These are phyloP conservation scores for Barnettozyma hawaiiensis DNA, from an alignment of 1,139 yeast genomes.

Conservation along the genomic window DNA sequence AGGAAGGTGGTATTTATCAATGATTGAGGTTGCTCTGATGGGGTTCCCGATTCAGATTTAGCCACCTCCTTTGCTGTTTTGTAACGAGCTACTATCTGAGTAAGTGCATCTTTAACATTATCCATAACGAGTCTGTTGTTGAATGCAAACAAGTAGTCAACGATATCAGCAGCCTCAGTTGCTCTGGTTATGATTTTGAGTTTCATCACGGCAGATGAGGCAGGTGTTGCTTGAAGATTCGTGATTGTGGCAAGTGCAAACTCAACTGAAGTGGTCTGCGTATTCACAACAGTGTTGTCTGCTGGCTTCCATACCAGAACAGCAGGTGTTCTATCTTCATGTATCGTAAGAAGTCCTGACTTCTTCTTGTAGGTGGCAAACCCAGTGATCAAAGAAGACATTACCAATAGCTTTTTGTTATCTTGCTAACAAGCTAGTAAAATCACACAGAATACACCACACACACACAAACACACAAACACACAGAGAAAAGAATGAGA, in stretches of 20 bases:
- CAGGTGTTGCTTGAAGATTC: constrained; percentile 73
- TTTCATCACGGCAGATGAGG: constrained; percentile 63
- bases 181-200: constrained; percentile 49
- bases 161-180: constrained; percentile 40
- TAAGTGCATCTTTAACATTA: constrained; percentile 61
- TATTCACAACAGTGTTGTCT: constrained; percentile 40
- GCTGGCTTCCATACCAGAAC: constrained; percentile 67
- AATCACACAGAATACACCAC: too few relatives aligned
- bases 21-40: constrained; percentile 25
- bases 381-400: constrained; percentile 37
- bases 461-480: too few relatives aligned
- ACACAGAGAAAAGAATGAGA: too few relatives aligned
- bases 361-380: constrained; percentile 65
- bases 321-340: constrained; percentile 64
- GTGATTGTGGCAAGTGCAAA: constrained; percentile 48
- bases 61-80: constrained; percentile 39
- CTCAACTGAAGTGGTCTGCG: constrained; percentile 29
- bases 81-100: constrained; percentile 65
- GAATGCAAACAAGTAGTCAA: constrained; percentile 50
- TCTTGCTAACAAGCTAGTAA: neutral
- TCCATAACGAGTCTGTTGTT: constrained; percentile 73
- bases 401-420: neutral
- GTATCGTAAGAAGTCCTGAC: constrained; percentile 59
- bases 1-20: constrained; percentile 34
- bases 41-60: constrained; percentile 30